Conservation (phyloP, 2,329 filamentous ascomycete species). For the Onygena corvina region DNA sequence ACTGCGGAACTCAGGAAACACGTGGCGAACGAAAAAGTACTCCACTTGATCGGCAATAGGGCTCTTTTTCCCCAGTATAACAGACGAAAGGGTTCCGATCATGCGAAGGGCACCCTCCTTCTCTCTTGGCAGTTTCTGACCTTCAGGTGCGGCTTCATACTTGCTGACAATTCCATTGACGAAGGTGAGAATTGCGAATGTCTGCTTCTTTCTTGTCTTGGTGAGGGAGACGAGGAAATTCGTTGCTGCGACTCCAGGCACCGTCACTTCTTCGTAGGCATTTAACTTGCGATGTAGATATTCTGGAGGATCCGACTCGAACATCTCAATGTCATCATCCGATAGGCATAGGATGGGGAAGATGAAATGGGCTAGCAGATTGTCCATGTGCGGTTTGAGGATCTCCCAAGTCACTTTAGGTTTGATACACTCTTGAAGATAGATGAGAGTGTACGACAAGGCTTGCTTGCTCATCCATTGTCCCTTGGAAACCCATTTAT, state of each 20-base stretch:
- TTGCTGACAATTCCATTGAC: slow-evolving; percentile 90
- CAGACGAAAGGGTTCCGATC: slow-evolving; percentile 88
- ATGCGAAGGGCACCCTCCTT: slow-evolving; percentile 95
- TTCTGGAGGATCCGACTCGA: slow-evolving; percentile 87
- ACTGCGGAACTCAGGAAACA: slow-evolving; percentile 95
- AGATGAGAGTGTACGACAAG: slow-evolving; percentile 84
- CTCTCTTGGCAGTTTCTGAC: slow-evolving; percentile 83
- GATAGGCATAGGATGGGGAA: slow-evolving; percentile 92
- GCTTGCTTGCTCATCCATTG: slow-evolving; percentile 91
- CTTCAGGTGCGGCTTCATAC: slow-evolving; percentile 72
- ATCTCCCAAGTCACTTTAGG: slow-evolving; percentile 95
- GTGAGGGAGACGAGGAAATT: slow-evolving; percentile 94
- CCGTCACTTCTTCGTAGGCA: slow-evolving; percentile 92
- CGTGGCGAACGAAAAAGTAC: slow-evolving; percentile 95
- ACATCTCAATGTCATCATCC: slow-evolving; percentile 84
- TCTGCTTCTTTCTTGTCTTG: slow-evolving; percentile 89
- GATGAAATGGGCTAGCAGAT: slow-evolving; percentile 83
- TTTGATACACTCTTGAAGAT: slow-evolving; percentile 92
- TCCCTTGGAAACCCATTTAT: slow-evolving; percentile 93
- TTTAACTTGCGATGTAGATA: slow-evolving; percentile 96
- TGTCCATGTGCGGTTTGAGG: slow-evolving; percentile 84
- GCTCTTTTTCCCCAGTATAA: slow-evolving; percentile 95
- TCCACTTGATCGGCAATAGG: slow-evolving; percentile 96
- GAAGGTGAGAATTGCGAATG: slow-evolving; percentile 85
- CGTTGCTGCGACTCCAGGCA: slow-evolving; percentile 87